Evolutionary conservation across 306 rosid species (phyloP).

Genomic region (Betula pendula): DNA sequence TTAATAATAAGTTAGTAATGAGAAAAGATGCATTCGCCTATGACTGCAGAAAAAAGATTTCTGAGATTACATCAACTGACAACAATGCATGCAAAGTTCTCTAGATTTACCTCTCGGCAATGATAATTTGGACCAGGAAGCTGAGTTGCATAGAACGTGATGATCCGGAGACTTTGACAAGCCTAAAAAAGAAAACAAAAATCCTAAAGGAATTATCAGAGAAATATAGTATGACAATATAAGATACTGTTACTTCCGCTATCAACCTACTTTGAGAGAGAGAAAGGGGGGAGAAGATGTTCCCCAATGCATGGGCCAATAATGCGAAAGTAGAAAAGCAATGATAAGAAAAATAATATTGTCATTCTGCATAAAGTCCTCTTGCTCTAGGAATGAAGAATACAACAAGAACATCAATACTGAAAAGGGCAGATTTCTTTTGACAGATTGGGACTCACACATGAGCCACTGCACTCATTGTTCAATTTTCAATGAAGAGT

Average conservation of each 20-base stretch:
- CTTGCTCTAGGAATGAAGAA: neutral
- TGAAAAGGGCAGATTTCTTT: neutral
- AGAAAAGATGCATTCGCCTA: neutral
- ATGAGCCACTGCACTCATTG: neutral
- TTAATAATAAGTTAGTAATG: conserved; percentile 3
- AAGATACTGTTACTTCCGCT: conserved; percentile 6
- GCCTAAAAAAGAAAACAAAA: conserved; percentile 41
- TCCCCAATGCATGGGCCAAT: neutral
- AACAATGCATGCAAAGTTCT: neutral
- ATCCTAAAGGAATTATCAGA: conserved; percentile 4
- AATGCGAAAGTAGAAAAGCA: neutral
- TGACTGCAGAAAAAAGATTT: neutral
- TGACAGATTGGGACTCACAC: neutral
- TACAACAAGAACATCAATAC: neutral
- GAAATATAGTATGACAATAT: conserved; percentile 5
- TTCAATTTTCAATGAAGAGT: neutral
- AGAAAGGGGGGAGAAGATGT: neutral
- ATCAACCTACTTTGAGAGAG: neutral
- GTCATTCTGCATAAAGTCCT: neutral
- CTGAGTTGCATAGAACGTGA: conserved; percentile 82
- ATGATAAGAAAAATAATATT: neutral
- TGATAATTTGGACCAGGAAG: conserved; percentile 96
- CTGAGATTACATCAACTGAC: conserved; percentile 6
- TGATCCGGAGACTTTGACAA: conserved; percentile 73
- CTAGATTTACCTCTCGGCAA: conserved; percentile 62